Percentiles rank a stretch among this genome's conserved stretches.
phyloP scores from a whole-genome alignment of 345 rosid species.

The Sapria himalayana region DNA sequence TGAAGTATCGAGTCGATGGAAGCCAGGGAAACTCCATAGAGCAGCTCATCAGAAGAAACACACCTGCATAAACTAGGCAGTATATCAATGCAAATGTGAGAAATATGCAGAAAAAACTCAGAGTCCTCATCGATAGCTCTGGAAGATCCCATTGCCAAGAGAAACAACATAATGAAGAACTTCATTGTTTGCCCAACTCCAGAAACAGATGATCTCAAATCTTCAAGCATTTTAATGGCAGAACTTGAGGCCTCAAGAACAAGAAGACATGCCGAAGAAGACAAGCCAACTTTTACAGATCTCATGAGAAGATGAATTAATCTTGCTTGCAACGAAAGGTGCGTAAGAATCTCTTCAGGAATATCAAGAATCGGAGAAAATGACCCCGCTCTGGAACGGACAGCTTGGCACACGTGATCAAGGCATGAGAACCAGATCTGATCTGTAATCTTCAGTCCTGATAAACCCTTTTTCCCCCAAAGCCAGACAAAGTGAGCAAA shows the following conservation, averaged over 20 bases:
- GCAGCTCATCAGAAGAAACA: constrained; percentile 28
- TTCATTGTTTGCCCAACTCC: constrained; percentile 27
- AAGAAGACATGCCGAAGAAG: constrained; percentile 24
- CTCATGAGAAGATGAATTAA: constrained; percentile 40
- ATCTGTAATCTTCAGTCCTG: constrained; percentile 24
- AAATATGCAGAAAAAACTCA: constrained; percentile 37
- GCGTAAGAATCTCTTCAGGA: constrained; percentile 28
- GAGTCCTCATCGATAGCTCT: constrained; percentile 18
- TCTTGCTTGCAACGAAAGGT: constrained; percentile 48
- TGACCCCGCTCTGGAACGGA: constrained; percentile 20
- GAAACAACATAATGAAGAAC: constrained; percentile 42
- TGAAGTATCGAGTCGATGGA: constrained; percentile 32
- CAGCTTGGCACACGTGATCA: constrained; percentile 21
- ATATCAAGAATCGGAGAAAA: constrained; percentile 28
- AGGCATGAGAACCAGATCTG: constrained; percentile 31
- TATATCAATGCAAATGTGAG: constrained; percentile 40
- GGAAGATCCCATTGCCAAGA: constrained; percentile 25
- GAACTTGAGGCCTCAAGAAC: constrained; percentile 39
- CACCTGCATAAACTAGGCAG: constrained; percentile 59
- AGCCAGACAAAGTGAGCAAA: constrained; percentile 22
- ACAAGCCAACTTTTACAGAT: constrained; percentile 18
- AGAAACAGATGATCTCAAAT: constrained; percentile 20
- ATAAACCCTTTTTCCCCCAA: constrained; percentile 15
- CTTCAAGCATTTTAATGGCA: constrained; percentile 39
- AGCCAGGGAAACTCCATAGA: constrained; percentile 42